Percentiles rank a stretch among this genome's conserved stretches.
phyloP scores from a whole-genome alignment of 2,329 filamentous ascomycete genomes.

The Raffaelea albimanens region DNA sequence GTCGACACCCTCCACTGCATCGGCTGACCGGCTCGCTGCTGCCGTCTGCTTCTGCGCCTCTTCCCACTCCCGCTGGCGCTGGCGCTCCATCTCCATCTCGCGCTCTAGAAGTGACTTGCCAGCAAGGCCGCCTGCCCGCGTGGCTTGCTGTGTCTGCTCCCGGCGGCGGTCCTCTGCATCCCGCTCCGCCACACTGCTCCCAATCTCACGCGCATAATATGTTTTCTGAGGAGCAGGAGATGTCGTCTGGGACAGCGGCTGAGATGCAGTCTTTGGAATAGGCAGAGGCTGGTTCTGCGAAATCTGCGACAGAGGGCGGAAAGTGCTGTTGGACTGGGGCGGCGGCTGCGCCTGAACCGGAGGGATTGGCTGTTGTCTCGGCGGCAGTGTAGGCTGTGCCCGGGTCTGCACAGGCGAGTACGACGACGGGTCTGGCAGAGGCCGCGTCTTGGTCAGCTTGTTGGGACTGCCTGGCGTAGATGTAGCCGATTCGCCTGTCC shows the following conservation, averaged over 20 bases:
- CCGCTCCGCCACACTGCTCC: constrained; percentile 48
- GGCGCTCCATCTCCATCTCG: constrained; percentile 71
- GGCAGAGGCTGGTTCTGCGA: neutral
- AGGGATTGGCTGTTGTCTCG: constrained; percentile 6
- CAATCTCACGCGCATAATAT: constrained; percentile 46
- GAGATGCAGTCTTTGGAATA: no score
- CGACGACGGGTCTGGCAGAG: constrained; percentile 40
- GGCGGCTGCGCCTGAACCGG: constrained; percentile 5
- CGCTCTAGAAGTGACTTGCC: constrained; percentile 64
- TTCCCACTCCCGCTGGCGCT: constrained; percentile 74
- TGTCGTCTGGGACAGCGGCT: neutral
- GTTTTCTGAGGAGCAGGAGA: constrained; percentile 25
- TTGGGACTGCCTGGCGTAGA: constrained; percentile 12
- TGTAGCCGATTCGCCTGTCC: constrained; percentile 10
- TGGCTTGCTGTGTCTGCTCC: constrained; percentile 34
- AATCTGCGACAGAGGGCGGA: neutral
- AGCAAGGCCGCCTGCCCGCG: constrained; percentile 37
- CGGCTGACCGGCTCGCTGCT: constrained; percentile 42
- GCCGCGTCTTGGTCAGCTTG: constrained; percentile 24
- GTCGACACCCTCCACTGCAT: constrained; percentile 55
- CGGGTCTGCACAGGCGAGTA: constrained; percentile 19
- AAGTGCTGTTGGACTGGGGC: constrained; percentile 12
- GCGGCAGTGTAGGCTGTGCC: constrained; percentile 9
- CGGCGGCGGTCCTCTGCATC: constrained; percentile 54
- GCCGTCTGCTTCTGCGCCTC: constrained; percentile 58